Evolutionary conservation across 116 monocot species (phyloP), one percentile per base, ranked within the genome.

Genomic region (Cymodocea nodosa): DNA sequence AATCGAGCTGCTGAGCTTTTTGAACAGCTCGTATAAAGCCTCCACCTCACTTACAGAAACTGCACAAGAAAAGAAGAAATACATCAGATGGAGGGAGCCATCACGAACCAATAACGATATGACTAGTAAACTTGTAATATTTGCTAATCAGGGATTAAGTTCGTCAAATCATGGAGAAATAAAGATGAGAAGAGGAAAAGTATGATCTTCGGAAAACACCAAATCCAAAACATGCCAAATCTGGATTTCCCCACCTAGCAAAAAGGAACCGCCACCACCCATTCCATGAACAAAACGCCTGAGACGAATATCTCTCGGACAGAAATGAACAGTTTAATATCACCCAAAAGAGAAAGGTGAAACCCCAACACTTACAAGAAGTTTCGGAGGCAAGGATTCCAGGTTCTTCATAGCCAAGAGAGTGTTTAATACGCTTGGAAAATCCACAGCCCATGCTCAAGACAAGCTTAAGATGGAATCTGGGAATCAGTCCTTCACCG

Each of bases 11-110:
- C 90, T 90, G 50, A 90, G 25, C 56, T 85, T 97, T 61, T 84
- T 97, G 66, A 82, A 95, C 10, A 95, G 78, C 52, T 90, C 95
- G 52, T 90, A 82, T 50, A 95, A 63, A 23, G 87, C 82, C 67
- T 90, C 85, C 36, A 95, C 90, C 55, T 95, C 95, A 75, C 72
- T 82, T 37, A 90, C 77, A 40, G 87, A 80, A 76, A 95, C 95
- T 95, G 80, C 61, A 66, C 39, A 61, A 9, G 23, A 23, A 35
- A 13, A 52, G 11, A 25, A 51, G 35, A 3, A 60, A 54, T n/a
- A 23, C 25, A 16, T 35, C 0, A 30, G 25, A 37, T 60, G 13
- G 15, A 13, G 17, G 19, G 19, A 54, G 5, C 10, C 53, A 5
- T n/a, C 19, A 54, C 5, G 18, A 11, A 54, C 24, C 7, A 30